Base-by-base conservation (phyloP, 768 basidiomycete genomes). In the Mrakia gelida region DNA sequence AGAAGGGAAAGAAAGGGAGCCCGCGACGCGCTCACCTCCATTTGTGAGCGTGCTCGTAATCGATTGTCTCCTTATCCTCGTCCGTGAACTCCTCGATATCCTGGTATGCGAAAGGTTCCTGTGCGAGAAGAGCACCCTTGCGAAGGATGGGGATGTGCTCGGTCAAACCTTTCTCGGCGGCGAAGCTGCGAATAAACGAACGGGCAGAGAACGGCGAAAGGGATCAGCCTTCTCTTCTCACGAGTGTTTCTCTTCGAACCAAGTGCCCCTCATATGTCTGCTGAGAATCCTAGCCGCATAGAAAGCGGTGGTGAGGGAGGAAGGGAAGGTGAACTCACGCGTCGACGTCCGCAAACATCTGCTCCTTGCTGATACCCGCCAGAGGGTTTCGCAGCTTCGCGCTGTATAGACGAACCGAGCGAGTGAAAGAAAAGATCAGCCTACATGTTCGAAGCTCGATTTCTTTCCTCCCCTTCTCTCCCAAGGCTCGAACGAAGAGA, bases 101-200 rank as follows among this genome's bases (percentile, higher is more conserved):
- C 38, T 79, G 74, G 43, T 68, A 75, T 2, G 38, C 32, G 11
- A 56, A 21, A 6, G 78, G 78, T n/a, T 71, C 32, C 52, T 79
- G 78, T 18, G 78, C 74, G 49, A 79, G 75, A 15, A 79, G 68
- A 34, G 77, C 77, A 1, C 71, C 77, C 45, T 75, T 78, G 38
- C 52, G 23, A 16, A 78, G 67, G 59, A 77, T 59, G 32, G 61
- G 59, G 15, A 38, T 23, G n/a, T 73, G 72, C 32, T 73, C 54
- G 32, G 23, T 11, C 10, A 73, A 34, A n/a, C 56, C 72, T 18
- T 43, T 70, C n/a, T 70, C 67, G 7, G 18, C 41, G 38, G 67
- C 67, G 34, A 70, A 70, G 26, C 67, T 70, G 67, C 15, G 9
- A 11, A 8, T 13, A 2, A 70, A 41, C 26, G 32, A 23, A 70